A percentile compares a stretch with the other conserved stretches of the same genome.
Evolutionary conservation across 345 rosid genomes (phyloP).

Genomic region (Cardamine occulta): DNA sequence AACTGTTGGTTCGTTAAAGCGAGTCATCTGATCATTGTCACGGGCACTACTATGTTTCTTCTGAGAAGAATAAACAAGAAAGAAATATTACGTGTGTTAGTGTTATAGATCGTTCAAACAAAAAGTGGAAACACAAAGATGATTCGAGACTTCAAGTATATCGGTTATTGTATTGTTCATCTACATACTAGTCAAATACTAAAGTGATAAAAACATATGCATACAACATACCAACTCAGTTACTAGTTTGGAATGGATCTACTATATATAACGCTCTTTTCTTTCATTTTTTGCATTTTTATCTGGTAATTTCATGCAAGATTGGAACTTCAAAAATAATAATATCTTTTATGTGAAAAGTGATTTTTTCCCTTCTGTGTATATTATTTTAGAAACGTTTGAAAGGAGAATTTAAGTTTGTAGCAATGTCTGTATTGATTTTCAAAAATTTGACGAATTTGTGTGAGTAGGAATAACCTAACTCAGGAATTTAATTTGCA

Average conservation of each 20-base stretch:
- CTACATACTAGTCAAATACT: background rate
- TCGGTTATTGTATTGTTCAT: background rate
- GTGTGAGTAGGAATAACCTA: background rate
- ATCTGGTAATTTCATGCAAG: too few relatives aligned
- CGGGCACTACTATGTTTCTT: background rate
- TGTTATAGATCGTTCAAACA: background rate
- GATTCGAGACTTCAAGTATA: background rate
- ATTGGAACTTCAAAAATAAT: too few relatives aligned
- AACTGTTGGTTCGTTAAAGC: background rate
- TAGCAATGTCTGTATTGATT: background rate
- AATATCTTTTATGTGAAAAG: too few relatives aligned
- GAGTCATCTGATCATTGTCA: constrained; percentile 2
- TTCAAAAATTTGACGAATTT: background rate
- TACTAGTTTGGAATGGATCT: too few relatives aligned
- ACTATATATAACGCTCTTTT: too few relatives aligned
- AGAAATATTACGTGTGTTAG: background rate
- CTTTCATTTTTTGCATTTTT: too few relatives aligned
- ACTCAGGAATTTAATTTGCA: background rate
- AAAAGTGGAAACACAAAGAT: background rate
- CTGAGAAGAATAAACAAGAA: background rate
- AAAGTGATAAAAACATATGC: background rate
- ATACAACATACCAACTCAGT: background rate
- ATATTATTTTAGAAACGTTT: background rate
- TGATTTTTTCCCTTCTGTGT: too few relatives aligned
- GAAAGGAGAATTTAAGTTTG: background rate